phyloP scores from a whole-genome alignment of 306 rosid genomes.

The Prunus armeniaca region DNA sequence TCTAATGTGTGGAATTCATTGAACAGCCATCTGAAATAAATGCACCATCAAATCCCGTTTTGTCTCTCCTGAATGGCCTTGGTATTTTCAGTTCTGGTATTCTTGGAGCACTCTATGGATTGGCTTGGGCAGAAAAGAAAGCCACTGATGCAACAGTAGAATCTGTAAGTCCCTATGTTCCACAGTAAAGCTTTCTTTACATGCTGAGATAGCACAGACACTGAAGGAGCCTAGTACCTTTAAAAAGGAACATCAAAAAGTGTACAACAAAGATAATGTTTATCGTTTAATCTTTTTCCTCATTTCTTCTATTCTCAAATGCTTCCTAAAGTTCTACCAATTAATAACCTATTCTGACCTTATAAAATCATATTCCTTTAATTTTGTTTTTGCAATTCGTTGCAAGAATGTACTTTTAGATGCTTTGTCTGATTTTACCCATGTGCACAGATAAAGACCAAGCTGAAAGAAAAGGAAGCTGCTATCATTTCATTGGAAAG shows the following conservation, averaged over 20 bases:
- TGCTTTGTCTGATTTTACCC: slow-evolving; percentile 22
- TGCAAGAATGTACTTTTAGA: slow-evolving; percentile 4
- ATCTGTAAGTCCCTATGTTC: slow-evolving; percentile 52
- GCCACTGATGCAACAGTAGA: slow-evolving; percentile 49
- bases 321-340: background rate
- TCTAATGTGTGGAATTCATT: slow-evolving; percentile 34
- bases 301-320: background rate
- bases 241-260: background rate
- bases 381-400: background rate
- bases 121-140: slow-evolving; percentile 57
- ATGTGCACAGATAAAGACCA: slow-evolving; percentile 57
- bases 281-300: background rate
- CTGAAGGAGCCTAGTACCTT: slow-evolving; percentile 6
- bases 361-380: background rate
- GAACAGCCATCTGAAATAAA: slow-evolving; percentile 43
- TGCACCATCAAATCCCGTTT: slow-evolving; percentile 37
- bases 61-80: slow-evolving; percentile 54
- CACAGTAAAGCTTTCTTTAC: slow-evolving; percentile 7
- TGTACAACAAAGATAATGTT: background rate
- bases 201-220: slow-evolving; percentile 12
- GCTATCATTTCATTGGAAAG: slow-evolving; percentile 50
- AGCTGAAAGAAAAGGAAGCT: slow-evolving; percentile 72
- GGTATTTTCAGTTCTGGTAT: slow-evolving; percentile 68
- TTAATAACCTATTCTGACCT: background rate
- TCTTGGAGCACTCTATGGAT: slow-evolving; percentile 65